A percentile compares a stretch with the other conserved stretches of the same genome.
phyloP scores from a whole-genome alignment of 495 filamentous ascomycete genomes.

The Neohortaea acidophila region DNA sequence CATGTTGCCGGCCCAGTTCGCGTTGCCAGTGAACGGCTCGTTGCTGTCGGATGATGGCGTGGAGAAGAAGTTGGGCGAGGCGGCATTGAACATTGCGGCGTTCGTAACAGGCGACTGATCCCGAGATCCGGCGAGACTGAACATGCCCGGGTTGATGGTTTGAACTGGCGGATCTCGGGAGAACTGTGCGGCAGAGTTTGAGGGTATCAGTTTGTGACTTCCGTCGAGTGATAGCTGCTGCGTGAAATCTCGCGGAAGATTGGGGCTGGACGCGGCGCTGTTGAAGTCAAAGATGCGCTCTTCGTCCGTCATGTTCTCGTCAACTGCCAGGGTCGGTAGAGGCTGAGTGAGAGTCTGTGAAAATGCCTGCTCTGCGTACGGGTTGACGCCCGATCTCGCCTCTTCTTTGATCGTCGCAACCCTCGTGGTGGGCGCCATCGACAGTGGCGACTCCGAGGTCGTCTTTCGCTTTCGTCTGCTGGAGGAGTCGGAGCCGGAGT shows the following conservation, averaged over 20 bases:
- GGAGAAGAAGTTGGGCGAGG: slow-evolving; percentile 14
- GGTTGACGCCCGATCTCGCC: not conserved
- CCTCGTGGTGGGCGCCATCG: slow-evolving; percentile 4
- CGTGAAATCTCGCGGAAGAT: slow-evolving; percentile 14
- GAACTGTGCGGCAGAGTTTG: slow-evolving; percentile 1
- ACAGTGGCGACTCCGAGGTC: slow-evolving; percentile 31
- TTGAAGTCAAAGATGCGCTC: slow-evolving; percentile 58
- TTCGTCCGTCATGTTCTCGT: slow-evolving; percentile 36
- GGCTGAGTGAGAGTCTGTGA: slow-evolving; percentile 3
- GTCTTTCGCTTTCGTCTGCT: slow-evolving; percentile 31
- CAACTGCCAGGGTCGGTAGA: slow-evolving; percentile 14
- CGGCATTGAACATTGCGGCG: slow-evolving; percentile 11
- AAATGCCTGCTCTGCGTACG: not conserved
- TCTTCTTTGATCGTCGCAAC: slow-evolving; percentile 12
- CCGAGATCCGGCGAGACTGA: slow-evolving; percentile 5
- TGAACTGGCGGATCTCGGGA: slow-evolving; percentile 12
- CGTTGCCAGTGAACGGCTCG: slow-evolving; percentile 9
- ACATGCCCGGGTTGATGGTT: slow-evolving; percentile 17
- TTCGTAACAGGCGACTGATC: slow-evolving; percentile 9
- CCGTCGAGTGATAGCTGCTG: slow-evolving; percentile 23
- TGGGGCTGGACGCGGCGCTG: slow-evolving; percentile 52
- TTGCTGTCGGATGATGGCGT: slow-evolving; percentile 16
- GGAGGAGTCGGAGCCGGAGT: slow-evolving; percentile 35
- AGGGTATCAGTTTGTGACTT: too few species aligned
- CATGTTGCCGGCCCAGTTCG: slow-evolving; percentile 3